A percentile compares a stretch with the other conserved stretches of the same genome.
Conservation (phyloP, 2,329 filamentous ascomycete species). For the Mycosphaerella arachidis region DNA sequence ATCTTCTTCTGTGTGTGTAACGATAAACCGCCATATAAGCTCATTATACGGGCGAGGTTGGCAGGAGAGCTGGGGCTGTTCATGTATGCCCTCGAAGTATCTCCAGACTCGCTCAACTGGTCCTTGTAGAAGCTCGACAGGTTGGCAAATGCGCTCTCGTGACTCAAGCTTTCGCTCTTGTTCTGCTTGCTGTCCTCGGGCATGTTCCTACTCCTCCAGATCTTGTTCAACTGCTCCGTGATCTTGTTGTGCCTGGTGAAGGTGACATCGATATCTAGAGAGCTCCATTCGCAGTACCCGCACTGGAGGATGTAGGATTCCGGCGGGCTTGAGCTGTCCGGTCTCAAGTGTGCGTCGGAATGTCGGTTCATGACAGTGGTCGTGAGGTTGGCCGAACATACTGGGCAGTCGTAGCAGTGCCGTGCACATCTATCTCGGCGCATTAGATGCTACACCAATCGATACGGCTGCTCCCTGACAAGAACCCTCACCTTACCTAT, state of each 20-base stretch:
- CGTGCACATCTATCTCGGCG: constrained; percentile 56
- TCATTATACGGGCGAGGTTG: constrained; percentile 85
- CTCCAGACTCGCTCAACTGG: constrained; percentile 65
- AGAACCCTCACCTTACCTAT: constrained; percentile 59
- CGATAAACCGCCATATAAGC: constrained; percentile 68
- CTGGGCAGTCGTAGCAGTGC: constrained; percentile 92
- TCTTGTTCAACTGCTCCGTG: constrained; percentile 56
- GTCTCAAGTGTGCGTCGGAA: constrained; percentile 27
- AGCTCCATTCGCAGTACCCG: constrained; percentile 89
- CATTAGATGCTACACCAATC: constrained; percentile 9
- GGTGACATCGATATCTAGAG: constrained; percentile 80
- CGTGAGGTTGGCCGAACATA: constrained; percentile 75
- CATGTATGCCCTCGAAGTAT: constrained; percentile 44
- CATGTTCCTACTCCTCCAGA: constrained; percentile 39
- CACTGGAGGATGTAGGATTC: constrained; percentile 69
- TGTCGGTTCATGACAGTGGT: constrained; percentile 64
- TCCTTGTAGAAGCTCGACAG: constrained; percentile 76
- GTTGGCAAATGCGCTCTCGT: constrained; percentile 68
- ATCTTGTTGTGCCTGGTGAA: constrained; percentile 85
- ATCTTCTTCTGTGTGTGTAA: constrained; percentile 59
- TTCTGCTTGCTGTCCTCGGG: constrained; percentile 33
- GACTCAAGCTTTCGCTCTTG: constrained; percentile 44
- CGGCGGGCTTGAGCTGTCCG: constrained; percentile 15
- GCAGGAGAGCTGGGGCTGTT: constrained; percentile 66
- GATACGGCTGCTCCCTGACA: background rate